These are phyloP conservation scores for Ustilago xerochloae DNA, from an alignment of 1,284 basidiomycete genomes.

Conservation along the genomic window DNA sequence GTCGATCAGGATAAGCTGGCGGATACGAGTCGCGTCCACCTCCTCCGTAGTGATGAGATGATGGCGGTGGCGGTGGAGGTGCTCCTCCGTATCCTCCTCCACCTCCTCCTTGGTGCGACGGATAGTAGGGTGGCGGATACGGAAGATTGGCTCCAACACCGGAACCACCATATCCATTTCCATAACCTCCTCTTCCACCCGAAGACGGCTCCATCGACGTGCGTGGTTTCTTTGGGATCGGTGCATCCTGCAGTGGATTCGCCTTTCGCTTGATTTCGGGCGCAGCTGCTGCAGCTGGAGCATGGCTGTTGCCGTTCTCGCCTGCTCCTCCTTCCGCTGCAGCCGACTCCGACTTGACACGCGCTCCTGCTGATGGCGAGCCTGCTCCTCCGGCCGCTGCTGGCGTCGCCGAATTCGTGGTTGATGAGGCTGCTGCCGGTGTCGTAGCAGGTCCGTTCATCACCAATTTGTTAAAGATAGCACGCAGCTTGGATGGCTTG, in stretches of 20 bases:
- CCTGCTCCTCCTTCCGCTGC: slow-evolving; percentile 10
- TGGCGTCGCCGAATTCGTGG: background rate
- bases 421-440: slow-evolving; percentile 7
- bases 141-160: slow-evolving; percentile 16
- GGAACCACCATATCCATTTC: slow-evolving; percentile 36
- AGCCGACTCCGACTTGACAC: slow-evolving; percentile 27
- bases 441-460: slow-evolving; percentile 40
- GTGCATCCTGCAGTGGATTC: slow-evolving; percentile 41
- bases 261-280: slow-evolving; percentile 44
- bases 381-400: slow-evolving; percentile 8
- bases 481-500: slow-evolving; percentile 57
- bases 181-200: slow-evolving; percentile 25
- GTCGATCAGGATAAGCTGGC: slow-evolving; percentile 29
- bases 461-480: slow-evolving; percentile 60
- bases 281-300: background rate
- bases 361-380: slow-evolving; percentile 9
- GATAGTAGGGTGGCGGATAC: slow-evolving; percentile 30
- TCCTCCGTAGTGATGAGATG: slow-evolving; percentile 21
- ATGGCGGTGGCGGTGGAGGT: slow-evolving; percentile 18
- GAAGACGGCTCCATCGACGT: slow-evolving; percentile 41
- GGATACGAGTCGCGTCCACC: slow-evolving; percentile 34
- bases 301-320: slow-evolving; percentile 23
- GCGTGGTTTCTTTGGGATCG: slow-evolving; percentile 54
- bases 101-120: slow-evolving; percentile 12
- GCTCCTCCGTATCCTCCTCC: slow-evolving; percentile 12